Conservation (phyloP, 2,329 filamentous ascomycete genomes). For the Cercospora janseana region DNA sequence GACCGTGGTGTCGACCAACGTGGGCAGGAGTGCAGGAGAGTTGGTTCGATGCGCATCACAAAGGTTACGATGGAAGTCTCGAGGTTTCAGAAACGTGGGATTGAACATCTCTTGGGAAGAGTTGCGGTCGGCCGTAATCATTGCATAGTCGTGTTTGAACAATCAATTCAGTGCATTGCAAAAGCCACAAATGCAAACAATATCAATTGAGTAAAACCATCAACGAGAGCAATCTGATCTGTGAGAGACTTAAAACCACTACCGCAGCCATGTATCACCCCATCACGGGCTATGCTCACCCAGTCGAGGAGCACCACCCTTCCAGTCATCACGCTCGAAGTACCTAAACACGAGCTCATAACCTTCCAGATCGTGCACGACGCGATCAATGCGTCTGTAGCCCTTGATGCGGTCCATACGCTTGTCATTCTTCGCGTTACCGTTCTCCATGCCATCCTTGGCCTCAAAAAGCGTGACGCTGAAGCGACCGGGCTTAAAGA, state of each 20-base stretch:
- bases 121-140: not conserved
- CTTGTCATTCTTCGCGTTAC: constrained; percentile 44
- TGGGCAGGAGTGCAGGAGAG: not conserved
- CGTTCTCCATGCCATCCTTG: constrained; percentile 56
- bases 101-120: not conserved
- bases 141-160: not conserved
- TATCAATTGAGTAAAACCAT: too few species aligned
- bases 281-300: constrained; percentile 48
- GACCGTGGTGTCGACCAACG: not conserved
- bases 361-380: constrained; percentile 95
- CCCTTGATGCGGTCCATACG: constrained; percentile 76
- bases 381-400: constrained; percentile 86
- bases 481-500: constrained; percentile 97
- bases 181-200: too few species aligned
- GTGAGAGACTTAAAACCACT: not conserved
- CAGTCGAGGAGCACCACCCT: constrained; percentile 61
- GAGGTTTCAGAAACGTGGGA: not conserved
- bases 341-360: constrained; percentile 96
- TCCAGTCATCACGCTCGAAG: constrained; percentile 87
- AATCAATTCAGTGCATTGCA: not conserved
- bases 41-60: constrained; percentile 2
- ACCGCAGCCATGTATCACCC: not conserved
- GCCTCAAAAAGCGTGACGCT: constrained; percentile 95
- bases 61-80: not conserved
- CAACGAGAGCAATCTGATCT: not conserved